phyloP scores from a whole-genome alignment of 441 rosid genomes.

The Erysimum pusillum region DNA sequence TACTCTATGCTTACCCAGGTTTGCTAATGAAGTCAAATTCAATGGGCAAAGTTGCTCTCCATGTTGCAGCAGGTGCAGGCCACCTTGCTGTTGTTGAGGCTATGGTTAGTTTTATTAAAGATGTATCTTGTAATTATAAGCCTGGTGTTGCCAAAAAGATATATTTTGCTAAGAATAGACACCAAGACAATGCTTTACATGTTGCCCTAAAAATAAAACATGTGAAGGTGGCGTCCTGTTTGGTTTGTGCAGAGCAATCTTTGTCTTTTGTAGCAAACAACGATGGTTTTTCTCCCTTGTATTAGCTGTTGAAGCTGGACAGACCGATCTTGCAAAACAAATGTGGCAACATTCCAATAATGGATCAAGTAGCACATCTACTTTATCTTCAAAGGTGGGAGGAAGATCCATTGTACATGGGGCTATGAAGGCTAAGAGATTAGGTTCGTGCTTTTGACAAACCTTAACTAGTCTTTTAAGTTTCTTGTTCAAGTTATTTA shows the following conservation, averaged over 20 bases:
- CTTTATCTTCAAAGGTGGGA: not conserved
- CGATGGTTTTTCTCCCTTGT: not conserved
- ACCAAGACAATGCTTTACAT: slow-evolving; percentile 12
- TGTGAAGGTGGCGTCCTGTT: not conserved
- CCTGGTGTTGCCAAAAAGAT: not conserved
- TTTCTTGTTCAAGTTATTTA: not conserved
- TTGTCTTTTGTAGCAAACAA: not conserved
- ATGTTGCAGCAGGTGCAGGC: not conserved
- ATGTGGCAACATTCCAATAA: not conserved
- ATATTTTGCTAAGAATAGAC: not conserved
- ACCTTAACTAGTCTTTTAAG: not conserved
- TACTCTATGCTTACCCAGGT: not conserved
- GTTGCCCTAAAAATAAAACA: slow-evolving; percentile 3
- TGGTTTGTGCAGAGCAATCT: not conserved
- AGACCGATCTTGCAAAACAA: not conserved
- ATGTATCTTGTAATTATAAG: not conserved
- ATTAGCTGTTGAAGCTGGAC: slow-evolving; percentile 14
- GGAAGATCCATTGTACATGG: slow-evolving; percentile 10
- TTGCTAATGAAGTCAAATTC: not conserved
- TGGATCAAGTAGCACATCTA: not conserved
- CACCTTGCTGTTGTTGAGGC: not conserved
- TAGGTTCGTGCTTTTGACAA: not conserved
- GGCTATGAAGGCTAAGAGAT: not conserved
- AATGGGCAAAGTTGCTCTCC: not conserved
- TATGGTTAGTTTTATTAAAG: not conserved